These are phyloP conservation scores for Penicillium vulpinum DNA, from an alignment of 2,329 filamentous ascomycete genomes.

Conservation along the genomic window DNA sequence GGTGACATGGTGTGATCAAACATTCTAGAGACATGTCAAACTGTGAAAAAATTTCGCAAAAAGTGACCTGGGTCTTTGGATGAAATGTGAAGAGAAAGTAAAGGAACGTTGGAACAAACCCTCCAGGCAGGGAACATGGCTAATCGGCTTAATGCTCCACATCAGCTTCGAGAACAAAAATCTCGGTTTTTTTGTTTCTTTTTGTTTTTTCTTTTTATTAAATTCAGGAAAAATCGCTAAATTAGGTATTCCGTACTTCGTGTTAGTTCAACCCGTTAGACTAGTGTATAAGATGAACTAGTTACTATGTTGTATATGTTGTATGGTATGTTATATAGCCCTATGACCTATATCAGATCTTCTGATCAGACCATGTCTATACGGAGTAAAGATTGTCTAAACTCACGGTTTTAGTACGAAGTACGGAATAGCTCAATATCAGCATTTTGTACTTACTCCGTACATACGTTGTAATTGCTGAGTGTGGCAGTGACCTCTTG, in stretches of 20 bases:
- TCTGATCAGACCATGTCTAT: neutral
- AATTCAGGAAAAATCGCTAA: neutral
- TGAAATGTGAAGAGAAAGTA: neutral
- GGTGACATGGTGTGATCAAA: neutral
- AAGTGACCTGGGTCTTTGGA: neutral
- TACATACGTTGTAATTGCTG: no score
- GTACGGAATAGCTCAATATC: neutral
- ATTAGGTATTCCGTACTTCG: neutral
- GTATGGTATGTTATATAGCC: no score
- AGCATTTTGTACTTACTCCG: no score
- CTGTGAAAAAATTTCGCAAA: neutral
- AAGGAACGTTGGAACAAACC: constrained; percentile 9
- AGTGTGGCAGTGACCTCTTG: constrained; percentile 1
- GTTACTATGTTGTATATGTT: no score
- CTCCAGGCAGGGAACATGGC: constrained; percentile 13
- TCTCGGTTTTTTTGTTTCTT: neutral
- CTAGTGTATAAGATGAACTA: no score
- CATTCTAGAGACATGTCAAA: neutral
- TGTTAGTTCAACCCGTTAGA: neutral
- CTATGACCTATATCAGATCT: neutral
- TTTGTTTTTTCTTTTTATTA: neutral
- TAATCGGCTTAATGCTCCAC: constrained; percentile 18
- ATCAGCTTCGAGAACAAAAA: constrained; percentile 21
- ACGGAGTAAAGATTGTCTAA: neutral
- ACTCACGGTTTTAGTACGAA: no score